Evolutionary conservation across 2,329 filamentous ascomycete species (phyloP).

Genomic region (Penicillium aurantiogriseum): DNA sequence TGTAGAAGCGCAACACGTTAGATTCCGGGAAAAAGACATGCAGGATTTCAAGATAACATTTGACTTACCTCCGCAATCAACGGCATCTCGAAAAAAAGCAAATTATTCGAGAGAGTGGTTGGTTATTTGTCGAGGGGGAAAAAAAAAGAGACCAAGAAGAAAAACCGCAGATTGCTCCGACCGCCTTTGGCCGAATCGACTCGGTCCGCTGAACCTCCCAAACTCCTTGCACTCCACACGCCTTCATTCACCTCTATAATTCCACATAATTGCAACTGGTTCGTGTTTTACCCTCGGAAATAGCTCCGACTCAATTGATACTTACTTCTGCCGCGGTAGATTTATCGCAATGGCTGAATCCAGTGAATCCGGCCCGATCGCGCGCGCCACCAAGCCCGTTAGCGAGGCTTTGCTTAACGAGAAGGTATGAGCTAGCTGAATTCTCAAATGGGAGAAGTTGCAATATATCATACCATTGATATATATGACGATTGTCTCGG

Average conservation of each 20-base stretch:
- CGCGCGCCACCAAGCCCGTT: constrained; percentile 72
- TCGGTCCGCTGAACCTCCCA: constrained; percentile 20
- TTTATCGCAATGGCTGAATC: constrained; percentile 55
- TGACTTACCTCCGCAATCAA: constrained; percentile 37
- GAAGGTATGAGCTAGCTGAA: constrained; percentile 65
- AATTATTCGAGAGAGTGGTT: constrained; percentile 13
- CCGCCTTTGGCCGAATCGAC: constrained; percentile 37
- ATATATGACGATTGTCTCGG: neutral
- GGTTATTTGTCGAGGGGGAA: constrained; percentile 8
- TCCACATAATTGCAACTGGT: constrained; percentile 17
- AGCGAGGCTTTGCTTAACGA: constrained; percentile 98
- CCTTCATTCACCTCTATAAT: constrained; percentile 19
- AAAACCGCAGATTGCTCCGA: constrained; percentile 39
- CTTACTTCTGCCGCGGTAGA: constrained; percentile 22
- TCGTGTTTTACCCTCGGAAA: neutral
- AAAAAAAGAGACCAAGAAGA: constrained; percentile 22
- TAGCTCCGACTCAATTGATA: neutral
- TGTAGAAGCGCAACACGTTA: constrained; percentile 24
- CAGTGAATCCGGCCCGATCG: constrained; percentile 56
- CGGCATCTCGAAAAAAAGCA: constrained; percentile 34
- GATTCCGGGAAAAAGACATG: constrained; percentile 1
- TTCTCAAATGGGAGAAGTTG: neutral
- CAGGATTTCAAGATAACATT: neutral
- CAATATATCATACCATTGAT: neutral
- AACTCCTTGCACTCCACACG: constrained; percentile 25